Base-by-base conservation (phyloP, 2,329 filamentous ascomycete species). In the Colletotrichum tanaceti region DNA sequence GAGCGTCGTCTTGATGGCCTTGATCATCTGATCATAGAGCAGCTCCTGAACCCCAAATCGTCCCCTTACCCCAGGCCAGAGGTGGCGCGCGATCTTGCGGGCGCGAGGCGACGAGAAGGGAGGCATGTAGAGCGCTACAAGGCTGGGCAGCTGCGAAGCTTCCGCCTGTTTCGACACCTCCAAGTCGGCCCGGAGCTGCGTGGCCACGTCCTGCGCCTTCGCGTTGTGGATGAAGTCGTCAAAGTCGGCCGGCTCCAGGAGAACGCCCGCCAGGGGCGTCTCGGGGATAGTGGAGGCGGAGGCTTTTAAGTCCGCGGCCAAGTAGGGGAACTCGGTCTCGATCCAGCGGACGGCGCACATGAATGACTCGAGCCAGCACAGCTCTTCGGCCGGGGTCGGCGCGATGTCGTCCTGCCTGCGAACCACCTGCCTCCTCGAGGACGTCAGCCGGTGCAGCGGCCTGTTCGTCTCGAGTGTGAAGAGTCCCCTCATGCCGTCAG, bases 351-450 rank as follows among this genome's bases (percentile, higher is more conserved):
- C 18, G 35, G 35, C 38, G 16, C 46, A 47, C 16, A 61, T 35
- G 14, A 61, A 61, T 2, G 58, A 50, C n/a, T 61, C 58, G 16
- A 61, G 58, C 47, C 58, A 61, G 16, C 14, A 46, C 5, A 61
- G 11, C 47, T 61, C 58, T 18, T 50, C 11, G 7, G 22, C 24
- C 32, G 24, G 18, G 32, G 24, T 53, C 3, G 50, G 50, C 18
- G n/a, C n/a, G 28, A n/a, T 11, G 28, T 53, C 18, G 16, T 38
- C n/a, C 2, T 20, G 4, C 18, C 32, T n/a, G 6, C 35, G 50
- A 14, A 53, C 5, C 18, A 7, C 16, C 28, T 38, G 28, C 11
- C 50, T 32, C n/a, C 32, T 38, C 5, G 50, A 35, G 9, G 28
- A 53, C 5, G 9, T 53, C 18, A 53, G 35, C 22, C 18, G 58